Base-by-base conservation (phyloP, 2,329 filamentous ascomycete species). In the Colletotrichum viniferum region DNA sequence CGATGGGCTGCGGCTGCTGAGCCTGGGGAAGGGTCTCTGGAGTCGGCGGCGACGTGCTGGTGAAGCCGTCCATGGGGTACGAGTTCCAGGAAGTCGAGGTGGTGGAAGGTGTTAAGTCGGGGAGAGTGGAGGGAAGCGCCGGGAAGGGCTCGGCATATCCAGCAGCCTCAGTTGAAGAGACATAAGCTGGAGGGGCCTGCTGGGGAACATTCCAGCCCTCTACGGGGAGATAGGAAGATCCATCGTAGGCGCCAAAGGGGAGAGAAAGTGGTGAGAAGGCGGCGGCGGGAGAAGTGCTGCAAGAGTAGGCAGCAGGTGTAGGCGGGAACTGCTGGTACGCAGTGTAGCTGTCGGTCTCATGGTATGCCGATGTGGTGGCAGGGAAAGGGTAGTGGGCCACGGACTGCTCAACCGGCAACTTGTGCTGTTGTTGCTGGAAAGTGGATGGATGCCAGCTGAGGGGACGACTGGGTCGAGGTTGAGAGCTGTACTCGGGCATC, bases 401-500 rank as follows among this genome's bases (percentile, higher is more conserved):
- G 74, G 83, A 83, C 55, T 76, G 73, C 26, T 70, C 34, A 8
- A 61, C 58, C 18, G 85, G 81, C 80, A 82, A 81, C 69, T 80
- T 80, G 36, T 81, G 81, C 72, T 83, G 83, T 38, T 81, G 83
- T 73, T 84, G 80, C 71, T 83, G 81, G 77, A 48, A 77, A 60
- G 92, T 90, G 26, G 90, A 90, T 4, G 94, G 93, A 82, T 96
- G 94, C 94, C 94, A 96, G 86, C 94, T 95, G 61, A 94, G 86
- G 7, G 94, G 94, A 56, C 94, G 90, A 68, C 84, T 84, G 52
- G 87, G 83, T 80, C 84, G 83, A 30, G 84, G 81, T 72, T 83
- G 82, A 43, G 80, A 78, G 36, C 68, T 67, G 76, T 78, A 82
- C 10, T 82, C 83, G 78, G 87, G 79, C 76, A 85, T 73, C 77